Base-by-base conservation (phyloP, 2,329 filamentous ascomycete species). In the Hymenoscyphus scutula region DNA sequence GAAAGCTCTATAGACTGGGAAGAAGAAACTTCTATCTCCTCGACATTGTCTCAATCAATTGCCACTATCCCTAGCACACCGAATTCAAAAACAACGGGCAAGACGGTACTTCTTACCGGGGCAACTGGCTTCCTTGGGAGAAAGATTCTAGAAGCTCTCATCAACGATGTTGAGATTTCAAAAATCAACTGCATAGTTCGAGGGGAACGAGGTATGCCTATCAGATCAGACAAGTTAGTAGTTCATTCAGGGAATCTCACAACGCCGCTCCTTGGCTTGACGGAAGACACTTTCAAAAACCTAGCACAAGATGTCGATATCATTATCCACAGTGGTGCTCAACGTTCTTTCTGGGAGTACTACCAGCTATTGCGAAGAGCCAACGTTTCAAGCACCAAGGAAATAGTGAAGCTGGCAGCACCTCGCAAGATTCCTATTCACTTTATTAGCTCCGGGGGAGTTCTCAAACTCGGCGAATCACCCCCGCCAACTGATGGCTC, bases 261-360 rank as follows among this genome's bases (percentile, higher is more conserved):
- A 0, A 41, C 51, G 2, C 71, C 73, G 0, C 64, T 41, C 4
- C 72, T 82, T 3, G 79, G 80, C 0, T 73, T 81, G 27, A 65
- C 66, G 1, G 61, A 74, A 17, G 15, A 15, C 0, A 68, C 75
- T 15, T 67, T 72, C 13, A n/a, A 54, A 1, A 34, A 17, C 1
- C 64, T 83, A 1, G 68, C 70, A n/a, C 19, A 54, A 2, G 38
- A 67, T 2, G 74, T 72, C 1, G 75, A 81, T 65, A 67, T 80
- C 6, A 79, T 88, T 56, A 79, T 89, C 29, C 87, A 84, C 69
- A 76, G 73, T 55, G 82, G 77, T 7, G 79, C 80, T 17, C 74
- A 77, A 15, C 70, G 72, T 11, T 75, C 69, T 11, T 77, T 71
- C 68, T 62, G 70, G 66, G 74, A 79, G 19, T 68, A 69, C 2